Conservation (phyloP, 768 basidiomycete genomes). For the Russula vinacea region DNA sequence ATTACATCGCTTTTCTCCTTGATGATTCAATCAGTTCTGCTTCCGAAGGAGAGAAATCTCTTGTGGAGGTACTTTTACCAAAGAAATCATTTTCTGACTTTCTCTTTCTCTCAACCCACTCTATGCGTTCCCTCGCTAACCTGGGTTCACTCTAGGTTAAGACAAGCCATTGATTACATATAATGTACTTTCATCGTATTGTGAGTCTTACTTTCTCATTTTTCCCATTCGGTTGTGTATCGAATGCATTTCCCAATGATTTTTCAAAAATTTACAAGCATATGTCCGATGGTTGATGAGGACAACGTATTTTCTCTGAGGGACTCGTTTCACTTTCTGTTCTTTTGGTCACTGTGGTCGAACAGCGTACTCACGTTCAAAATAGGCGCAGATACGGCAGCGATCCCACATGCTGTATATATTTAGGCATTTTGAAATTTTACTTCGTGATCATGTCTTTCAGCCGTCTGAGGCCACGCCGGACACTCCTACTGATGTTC, state of each 20-base stretch:
- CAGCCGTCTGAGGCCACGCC: conserved; percentile 20
- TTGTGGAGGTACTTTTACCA: conserved; percentile 30
- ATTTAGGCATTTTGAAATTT: not conserved
- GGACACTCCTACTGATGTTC: conserved; percentile 22
- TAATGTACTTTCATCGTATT: not conserved
- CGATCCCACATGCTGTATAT: conserved; percentile 1
- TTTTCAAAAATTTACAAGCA: conserved; percentile 29
- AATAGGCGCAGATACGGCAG: conserved; percentile 2
- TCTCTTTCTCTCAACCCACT: not conserved
- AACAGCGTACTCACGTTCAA: conserved; percentile 14
- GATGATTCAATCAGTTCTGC: conserved; percentile 32
- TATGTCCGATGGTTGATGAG: conserved; percentile 31
- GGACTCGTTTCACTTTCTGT: conserved; percentile 1
- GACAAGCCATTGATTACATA: not conserved
- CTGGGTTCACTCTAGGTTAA: conserved; percentile 2
- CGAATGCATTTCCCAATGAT: conserved; percentile 26
- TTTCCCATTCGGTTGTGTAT: not conserved
- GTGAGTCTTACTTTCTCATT: conserved; percentile 17
- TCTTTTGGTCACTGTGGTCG: not conserved
- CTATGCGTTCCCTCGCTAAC: conserved; percentile 4
- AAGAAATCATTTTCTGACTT: conserved; percentile 20
- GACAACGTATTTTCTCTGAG: conserved; percentile 33
- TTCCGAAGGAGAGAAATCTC: conserved; percentile 32
- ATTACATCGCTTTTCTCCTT: not conserved
- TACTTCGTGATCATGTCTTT: conserved; percentile 25